Conservation (phyloP, 2,329 filamentous ascomycete species). For the Fusarium mundagurra region DNA sequence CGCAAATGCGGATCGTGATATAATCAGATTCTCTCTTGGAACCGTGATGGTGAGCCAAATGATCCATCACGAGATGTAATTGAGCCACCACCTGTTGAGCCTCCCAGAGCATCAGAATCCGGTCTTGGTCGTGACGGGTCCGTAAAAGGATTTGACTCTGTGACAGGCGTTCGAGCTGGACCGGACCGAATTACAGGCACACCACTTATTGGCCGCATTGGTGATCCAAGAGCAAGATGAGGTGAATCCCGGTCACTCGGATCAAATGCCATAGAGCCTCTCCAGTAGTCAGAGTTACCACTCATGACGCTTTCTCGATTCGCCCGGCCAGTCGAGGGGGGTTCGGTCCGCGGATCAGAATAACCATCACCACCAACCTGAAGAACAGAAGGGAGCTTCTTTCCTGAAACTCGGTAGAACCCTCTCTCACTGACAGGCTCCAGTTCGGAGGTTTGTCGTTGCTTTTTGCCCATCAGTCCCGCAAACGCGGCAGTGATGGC, state of each 20-base stretch:
- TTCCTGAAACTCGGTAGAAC: slow-evolving; percentile 73
- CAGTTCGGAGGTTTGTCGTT: slow-evolving; percentile 34
- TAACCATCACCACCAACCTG: slow-evolving; percentile 72
- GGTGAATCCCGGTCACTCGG: slow-evolving; percentile 47
- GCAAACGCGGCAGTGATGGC: slow-evolving; percentile 62
- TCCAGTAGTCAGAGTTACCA: slow-evolving; percentile 62
- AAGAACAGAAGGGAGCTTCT: slow-evolving; percentile 71
- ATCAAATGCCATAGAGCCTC: slow-evolving; percentile 61
- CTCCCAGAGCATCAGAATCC: slow-evolving; percentile 39
- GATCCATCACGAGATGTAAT: slow-evolving; percentile 37
- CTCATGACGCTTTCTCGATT: slow-evolving; percentile 55
- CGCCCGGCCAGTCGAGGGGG: slow-evolving; percentile 34
- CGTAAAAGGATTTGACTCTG: slow-evolving; percentile 62
- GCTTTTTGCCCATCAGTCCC: slow-evolving; percentile 55
- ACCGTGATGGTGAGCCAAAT: slow-evolving; percentile 42
- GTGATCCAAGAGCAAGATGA: slow-evolving; percentile 63
- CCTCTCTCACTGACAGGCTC: slow-evolving; percentile 61
- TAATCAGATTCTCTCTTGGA: slow-evolving; percentile 44
- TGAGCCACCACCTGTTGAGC: slow-evolving; percentile 33
- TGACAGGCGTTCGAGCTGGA: slow-evolving; percentile 71
- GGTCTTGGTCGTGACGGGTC: slow-evolving; percentile 46
- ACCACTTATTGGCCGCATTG: slow-evolving; percentile 69
- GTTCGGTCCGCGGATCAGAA: slow-evolving; percentile 52
- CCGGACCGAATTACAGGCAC: slow-evolving; percentile 70
- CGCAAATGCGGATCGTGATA: neutral